Evolutionary conservation across 2,329 filamentous ascomycete genomes (phyloP).

Genomic region (Allantophomopsis cytisporea): DNA sequence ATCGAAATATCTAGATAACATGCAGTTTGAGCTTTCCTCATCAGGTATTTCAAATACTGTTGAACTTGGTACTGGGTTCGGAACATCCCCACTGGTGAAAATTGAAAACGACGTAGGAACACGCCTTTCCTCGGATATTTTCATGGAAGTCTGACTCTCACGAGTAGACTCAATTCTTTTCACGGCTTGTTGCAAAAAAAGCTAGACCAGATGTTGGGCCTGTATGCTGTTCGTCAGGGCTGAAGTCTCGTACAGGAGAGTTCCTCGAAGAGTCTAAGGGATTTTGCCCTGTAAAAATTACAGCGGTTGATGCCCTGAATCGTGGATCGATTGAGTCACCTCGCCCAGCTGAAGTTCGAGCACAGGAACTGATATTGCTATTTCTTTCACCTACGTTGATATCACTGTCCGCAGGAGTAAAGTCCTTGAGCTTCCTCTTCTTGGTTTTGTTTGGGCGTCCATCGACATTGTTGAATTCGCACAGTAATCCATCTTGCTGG

Average conservation of each 20-base stretch:
- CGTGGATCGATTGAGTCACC: background rate
- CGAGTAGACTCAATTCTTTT: conserved; percentile 30
- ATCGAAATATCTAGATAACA: conserved; percentile 43
- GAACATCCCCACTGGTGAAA: conserved; percentile 12
- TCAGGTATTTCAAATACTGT: conserved; percentile 3
- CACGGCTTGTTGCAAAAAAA: conserved; percentile 40
- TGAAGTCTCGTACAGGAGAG: background rate
- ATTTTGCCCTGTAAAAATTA: background rate
- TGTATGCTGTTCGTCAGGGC: conserved; percentile 37
- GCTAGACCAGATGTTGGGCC: conserved; percentile 39
- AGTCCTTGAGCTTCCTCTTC: conserved; percentile 10
- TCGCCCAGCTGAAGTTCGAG: background rate
- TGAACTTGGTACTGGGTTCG: background rate
- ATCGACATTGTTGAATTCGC: background rate
- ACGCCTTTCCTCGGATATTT: conserved; percentile 1
- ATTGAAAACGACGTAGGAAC: conserved; percentile 5
- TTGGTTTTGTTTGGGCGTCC: background rate
- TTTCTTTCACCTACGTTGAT: background rate
- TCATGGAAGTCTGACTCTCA: background rate
- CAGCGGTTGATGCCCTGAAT: background rate
- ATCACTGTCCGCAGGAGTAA: background rate
- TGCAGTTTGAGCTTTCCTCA: conserved; percentile 2
- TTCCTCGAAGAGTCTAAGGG: background rate
- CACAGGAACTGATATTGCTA: background rate
- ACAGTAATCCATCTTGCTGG: background rate